Conservation (phyloP, 2,329 filamentous ascomycete species). For the Pseudocercospora crystallina region DNA sequence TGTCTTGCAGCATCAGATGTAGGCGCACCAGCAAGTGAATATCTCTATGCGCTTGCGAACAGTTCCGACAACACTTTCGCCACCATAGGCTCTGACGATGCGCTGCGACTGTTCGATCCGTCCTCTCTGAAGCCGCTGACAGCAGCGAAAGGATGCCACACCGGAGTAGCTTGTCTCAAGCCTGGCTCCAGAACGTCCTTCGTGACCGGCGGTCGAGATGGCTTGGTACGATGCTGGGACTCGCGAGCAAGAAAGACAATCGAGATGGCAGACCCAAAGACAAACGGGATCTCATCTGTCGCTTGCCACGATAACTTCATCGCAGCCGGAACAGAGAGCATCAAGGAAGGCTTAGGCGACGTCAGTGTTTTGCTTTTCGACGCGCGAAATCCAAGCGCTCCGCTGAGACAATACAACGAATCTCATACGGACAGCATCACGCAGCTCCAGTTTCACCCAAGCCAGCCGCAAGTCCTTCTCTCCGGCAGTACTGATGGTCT, state of each 20-base stretch:
- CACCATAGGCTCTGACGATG: slow-evolving; percentile 69
- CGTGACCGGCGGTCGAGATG: slow-evolving; percentile 71
- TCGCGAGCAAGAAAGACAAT: slow-evolving; percentile 19
- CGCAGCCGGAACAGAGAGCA: slow-evolving; percentile 68
- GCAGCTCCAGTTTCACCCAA: slow-evolving; percentile 48
- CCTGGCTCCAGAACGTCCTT: slow-evolving; percentile 47
- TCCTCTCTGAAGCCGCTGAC: slow-evolving; percentile 54
- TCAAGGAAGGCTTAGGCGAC: slow-evolving; percentile 39
- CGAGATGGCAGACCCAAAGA: slow-evolving; percentile 42
- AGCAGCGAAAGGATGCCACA: slow-evolving; percentile 54
- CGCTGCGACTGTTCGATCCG: slow-evolving; percentile 65
- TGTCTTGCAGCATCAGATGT: background rate
- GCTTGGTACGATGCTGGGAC: slow-evolving; percentile 50
- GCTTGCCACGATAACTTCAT: slow-evolving; percentile 63
- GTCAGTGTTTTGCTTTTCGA: slow-evolving; percentile 42
- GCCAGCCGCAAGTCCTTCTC: slow-evolving; percentile 61
- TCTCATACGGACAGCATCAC: slow-evolving; percentile 61
- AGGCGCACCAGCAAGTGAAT: slow-evolving; percentile 33
- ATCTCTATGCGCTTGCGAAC: slow-evolving; percentile 58
- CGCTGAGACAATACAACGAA: slow-evolving; percentile 44
- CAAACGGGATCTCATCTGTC: slow-evolving; percentile 62
- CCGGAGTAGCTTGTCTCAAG: slow-evolving; percentile 64
- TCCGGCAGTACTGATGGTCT: slow-evolving; percentile 79
- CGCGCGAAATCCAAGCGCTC: slow-evolving; percentile 38
- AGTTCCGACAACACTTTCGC: slow-evolving; percentile 47